phyloP scores from a whole-genome alignment of 2,329 filamentous ascomycete species.

The Huntiella omanensis region DNA sequence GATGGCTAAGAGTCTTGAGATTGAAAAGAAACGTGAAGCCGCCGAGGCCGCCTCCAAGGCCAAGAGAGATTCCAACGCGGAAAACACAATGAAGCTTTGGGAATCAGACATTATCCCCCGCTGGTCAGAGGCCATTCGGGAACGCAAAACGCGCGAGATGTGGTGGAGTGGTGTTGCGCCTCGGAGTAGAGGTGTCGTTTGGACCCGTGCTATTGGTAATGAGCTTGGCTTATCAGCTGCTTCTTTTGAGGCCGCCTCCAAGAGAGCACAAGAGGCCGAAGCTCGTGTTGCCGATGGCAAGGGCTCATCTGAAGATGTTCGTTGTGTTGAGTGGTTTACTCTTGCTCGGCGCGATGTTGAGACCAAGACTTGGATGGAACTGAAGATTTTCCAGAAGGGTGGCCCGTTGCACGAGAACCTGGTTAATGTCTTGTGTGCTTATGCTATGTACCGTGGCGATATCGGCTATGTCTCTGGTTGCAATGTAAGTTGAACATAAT shows the following conservation, averaged over 20 bases:
- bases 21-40: conserved; percentile 39
- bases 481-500: conserved; percentile 35
- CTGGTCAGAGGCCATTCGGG: conserved; percentile 51
- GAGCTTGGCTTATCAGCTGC: conserved; percentile 46
- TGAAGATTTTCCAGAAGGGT: conserved; percentile 50
- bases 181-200: conserved; percentile 48
- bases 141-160: conserved; percentile 52
- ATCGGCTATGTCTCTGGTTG: conserved; percentile 60
- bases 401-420: conserved; percentile 50
- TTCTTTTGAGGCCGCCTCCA: conserved; percentile 53
- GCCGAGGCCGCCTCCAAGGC: conserved; percentile 31
- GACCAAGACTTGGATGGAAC: conserved; percentile 46
- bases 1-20: conserved; percentile 46
- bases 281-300: conserved; percentile 32
- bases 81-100: conserved; percentile 45
- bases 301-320: conserved; percentile 32
- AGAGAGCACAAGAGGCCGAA: conserved; percentile 45
- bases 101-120: conserved; percentile 58
- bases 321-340: conserved; percentile 40
- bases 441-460: conserved; percentile 65
- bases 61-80: conserved; percentile 34
- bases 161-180: conserved; percentile 71
- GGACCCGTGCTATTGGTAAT: conserved; percentile 55
- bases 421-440: conserved; percentile 57
- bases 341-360: conserved; percentile 45